A percentile compares a stretch with the other conserved stretches of the same genome.
These are phyloP conservation scores for Fusarium sp. DNA, from an alignment of 2,329 filamentous ascomycete species.

Conservation along the genomic window DNA sequence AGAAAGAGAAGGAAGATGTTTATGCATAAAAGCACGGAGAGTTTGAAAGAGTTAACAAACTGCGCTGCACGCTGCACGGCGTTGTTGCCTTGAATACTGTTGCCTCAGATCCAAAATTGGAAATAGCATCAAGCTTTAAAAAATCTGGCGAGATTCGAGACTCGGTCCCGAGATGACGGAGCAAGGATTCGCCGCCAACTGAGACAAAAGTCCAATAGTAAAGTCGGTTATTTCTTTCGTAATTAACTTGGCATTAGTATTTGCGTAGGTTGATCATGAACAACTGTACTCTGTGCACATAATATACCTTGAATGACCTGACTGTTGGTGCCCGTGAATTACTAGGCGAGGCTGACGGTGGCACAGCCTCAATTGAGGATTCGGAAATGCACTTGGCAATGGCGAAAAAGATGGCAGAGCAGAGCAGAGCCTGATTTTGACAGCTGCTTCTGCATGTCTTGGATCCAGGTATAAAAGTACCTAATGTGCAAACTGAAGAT, in stretches of 20 bases:
- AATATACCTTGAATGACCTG: not conserved
- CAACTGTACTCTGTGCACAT: too few relatives aligned
- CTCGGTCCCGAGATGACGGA: conserved; percentile 26
- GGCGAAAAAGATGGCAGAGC: not conserved
- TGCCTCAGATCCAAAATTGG: conserved; percentile 5
- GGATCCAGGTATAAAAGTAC: too few relatives aligned
- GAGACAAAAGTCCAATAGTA: conserved; percentile 21
- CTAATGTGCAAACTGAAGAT: not conserved
- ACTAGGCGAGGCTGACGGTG: conserved; percentile 10
- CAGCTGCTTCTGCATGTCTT: not conserved
- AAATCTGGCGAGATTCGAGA: conserved; percentile 24
- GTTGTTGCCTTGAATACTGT: not conserved
- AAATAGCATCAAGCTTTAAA: not conserved
- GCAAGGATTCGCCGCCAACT: conserved; percentile 31
- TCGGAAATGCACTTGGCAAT: not conserved
- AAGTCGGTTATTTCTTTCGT: not conserved
- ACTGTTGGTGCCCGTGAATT: not conserved
- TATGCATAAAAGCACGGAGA: not conserved
- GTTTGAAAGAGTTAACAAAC: not conserved
- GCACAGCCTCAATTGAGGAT: conserved; percentile 15
- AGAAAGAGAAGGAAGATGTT: not conserved
- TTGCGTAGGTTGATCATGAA: not conserved
- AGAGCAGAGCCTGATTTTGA: not conserved
- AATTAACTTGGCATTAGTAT: not conserved
- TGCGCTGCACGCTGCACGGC: not conserved